Evolutionary conservation across 306 rosid species (phyloP).

Genomic region (Sophora flavescens): DNA sequence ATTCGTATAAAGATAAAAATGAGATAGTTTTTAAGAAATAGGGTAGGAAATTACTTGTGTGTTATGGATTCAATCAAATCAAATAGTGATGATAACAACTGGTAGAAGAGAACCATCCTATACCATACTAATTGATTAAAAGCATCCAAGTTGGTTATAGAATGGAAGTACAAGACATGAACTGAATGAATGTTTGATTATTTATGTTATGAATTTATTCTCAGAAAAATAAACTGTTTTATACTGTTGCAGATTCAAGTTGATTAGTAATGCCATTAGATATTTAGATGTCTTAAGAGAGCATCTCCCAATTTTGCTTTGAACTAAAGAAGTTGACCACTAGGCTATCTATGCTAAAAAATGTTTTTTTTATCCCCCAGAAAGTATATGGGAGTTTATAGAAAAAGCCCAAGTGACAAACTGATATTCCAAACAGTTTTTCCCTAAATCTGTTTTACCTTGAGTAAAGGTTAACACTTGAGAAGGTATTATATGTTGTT

Average conservation of each 20-base stretch:
- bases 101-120: not conserved
- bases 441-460: not conserved
- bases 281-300: not conserved
- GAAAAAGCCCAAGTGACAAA: constrained; percentile 27
- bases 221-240: not conserved
- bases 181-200: not conserved
- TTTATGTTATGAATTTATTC: not conserved
- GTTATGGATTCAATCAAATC: not conserved
- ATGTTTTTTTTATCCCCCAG: not conserved
- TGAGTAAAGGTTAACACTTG: constrained; percentile 1
- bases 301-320: constrained; percentile 9
- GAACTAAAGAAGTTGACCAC: constrained; percentile 12
- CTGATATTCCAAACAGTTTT: constrained; percentile 16
- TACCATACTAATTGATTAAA: not conserved
- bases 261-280: constrained; percentile 16
- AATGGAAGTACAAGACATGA: not conserved
- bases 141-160: not conserved
- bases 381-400: not conserved
- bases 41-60: not conserved
- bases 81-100: not conserved
- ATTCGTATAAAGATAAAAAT: not conserved
- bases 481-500: not conserved
- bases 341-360: not conserved
- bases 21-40: not conserved
- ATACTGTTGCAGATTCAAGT: not conserved